Evolutionary conservation across 2,329 filamentous ascomycete species (phyloP).

Genomic region (Byssoonygena ceratinophila): DNA sequence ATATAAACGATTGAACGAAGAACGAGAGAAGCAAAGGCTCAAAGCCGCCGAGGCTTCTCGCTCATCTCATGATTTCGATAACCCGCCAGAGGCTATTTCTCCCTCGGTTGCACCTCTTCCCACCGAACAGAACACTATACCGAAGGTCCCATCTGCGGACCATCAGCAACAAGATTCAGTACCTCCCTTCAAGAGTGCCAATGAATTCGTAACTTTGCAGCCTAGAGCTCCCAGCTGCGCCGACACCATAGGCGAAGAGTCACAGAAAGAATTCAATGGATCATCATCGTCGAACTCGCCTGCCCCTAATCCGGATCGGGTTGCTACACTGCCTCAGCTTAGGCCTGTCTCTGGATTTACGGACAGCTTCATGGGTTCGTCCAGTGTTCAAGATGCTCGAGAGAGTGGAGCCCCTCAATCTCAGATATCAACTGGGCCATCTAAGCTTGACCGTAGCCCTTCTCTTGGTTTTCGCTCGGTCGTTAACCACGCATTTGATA

Average conservation of each 20-base stretch:
- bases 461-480: slow-evolving; percentile 49
- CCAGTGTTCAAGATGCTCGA: slow-evolving; percentile 6
- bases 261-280: neutral
- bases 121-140: neutral
- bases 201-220: no score
- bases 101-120: neutral
- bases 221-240: no score
- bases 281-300: neutral
- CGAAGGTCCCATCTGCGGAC: neutral
- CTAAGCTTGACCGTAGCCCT: slow-evolving; percentile 41
- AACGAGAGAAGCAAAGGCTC: slow-evolving; percentile 39
- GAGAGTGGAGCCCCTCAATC: neutral
- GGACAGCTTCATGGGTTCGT: slow-evolving; percentile 22
- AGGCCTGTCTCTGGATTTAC: slow-evolving; percentile 23
- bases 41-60: slow-evolving; percentile 5
- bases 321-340: slow-evolving; percentile 1
- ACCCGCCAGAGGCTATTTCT: neutral
- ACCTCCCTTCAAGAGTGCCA: no score
- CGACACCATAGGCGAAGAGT: no score
- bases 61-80: neutral
- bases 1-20: slow-evolving; percentile 61
- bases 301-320: no score
- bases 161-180: no score
- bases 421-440: slow-evolving; percentile 17
- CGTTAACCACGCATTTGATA: slow-evolving; percentile 56